Evolutionary conservation across 2,329 filamentous ascomycete genomes (phyloP).

Genomic region (Chrysosporium queenslandicum): DNA sequence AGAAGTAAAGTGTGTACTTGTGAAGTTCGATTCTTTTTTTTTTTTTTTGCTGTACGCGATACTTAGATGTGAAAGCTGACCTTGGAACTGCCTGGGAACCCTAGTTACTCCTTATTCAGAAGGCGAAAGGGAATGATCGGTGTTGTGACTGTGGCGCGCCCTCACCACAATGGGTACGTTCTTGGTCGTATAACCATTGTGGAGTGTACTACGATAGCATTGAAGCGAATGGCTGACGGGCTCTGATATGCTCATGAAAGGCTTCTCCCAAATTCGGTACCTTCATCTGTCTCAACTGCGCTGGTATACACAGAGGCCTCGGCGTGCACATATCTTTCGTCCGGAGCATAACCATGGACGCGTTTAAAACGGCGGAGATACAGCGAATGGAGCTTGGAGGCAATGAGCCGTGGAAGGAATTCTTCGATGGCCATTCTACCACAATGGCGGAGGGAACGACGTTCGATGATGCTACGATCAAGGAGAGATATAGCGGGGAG

Average conservation of each 20-base stretch:
- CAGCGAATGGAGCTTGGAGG: slow-evolving; percentile 87
- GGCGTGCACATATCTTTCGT: slow-evolving; percentile 99
- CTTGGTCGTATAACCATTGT: neutral
- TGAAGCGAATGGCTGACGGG: neutral
- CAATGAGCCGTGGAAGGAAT: slow-evolving; percentile 75
- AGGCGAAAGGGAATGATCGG: slow-evolving; percentile 73
- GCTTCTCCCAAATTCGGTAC: slow-evolving; percentile 90
- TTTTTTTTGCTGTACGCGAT: no score
- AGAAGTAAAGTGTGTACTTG: slow-evolving; percentile 64
- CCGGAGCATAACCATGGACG: slow-evolving; percentile 95
- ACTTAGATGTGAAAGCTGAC: no score
- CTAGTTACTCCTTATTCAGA: slow-evolving; percentile 82
- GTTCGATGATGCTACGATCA: slow-evolving; percentile 82
- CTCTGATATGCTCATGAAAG: slow-evolving; percentile 28
- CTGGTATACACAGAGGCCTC: slow-evolving; percentile 84
- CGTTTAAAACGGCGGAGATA: slow-evolving; percentile 88
- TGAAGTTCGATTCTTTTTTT: no score
- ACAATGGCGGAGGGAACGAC: slow-evolving; percentile 57
- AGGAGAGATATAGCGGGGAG: slow-evolving; percentile 80
- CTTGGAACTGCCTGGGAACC: neutral
- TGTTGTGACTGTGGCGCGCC: slow-evolving; percentile 95
- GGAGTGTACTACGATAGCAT: neutral
- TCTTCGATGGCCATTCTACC: slow-evolving; percentile 66
- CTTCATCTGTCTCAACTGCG: slow-evolving; percentile 96
- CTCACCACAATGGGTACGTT: slow-evolving; percentile 86